These are phyloP conservation scores for Agastache rugosa DNA, from an alignment of 257 asterid species.

Conservation along the genomic window DNA sequence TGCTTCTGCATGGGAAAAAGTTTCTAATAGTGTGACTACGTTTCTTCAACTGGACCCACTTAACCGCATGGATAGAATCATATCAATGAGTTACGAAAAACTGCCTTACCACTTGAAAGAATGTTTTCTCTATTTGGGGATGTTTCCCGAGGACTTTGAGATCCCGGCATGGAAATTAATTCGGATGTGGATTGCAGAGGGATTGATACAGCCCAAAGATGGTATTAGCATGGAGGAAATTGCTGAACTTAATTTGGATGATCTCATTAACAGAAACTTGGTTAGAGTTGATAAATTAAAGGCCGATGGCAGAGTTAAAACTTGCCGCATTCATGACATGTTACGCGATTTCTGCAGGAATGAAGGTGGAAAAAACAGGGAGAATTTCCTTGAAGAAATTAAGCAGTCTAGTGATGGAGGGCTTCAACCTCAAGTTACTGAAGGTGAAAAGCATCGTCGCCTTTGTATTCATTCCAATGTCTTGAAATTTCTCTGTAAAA, in stretches of 20 bases:
- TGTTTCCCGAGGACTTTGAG: constrained; percentile 37
- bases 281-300: constrained; percentile 18
- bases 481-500: neutral
- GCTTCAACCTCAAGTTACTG: constrained; percentile 22
- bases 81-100: constrained; percentile 36
- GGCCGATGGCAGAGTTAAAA: constrained; percentile 36
- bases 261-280: constrained; percentile 35
- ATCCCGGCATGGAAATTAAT: constrained; percentile 36
- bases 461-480: constrained; percentile 46
- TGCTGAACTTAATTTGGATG: constrained; percentile 28
- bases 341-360: constrained; percentile 35
- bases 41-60: constrained; percentile 19
- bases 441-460: constrained; percentile 34
- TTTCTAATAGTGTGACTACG: constrained; percentile 26
- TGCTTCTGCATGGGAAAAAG: constrained; percentile 23
- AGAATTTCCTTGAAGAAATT: constrained; percentile 42
- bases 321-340: constrained; percentile 37
- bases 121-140: constrained; percentile 36
- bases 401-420: constrained; percentile 22
- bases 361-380: constrained; percentile 26
- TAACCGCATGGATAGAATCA: constrained; percentile 26
- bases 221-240: constrained; percentile 33
- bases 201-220: constrained; percentile 21
- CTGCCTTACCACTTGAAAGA: constrained; percentile 35
- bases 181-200: constrained; percentile 40